Base-by-base conservation (phyloP, 2,329 filamentous ascomycete species). In the Clathrospora elynae region DNA sequence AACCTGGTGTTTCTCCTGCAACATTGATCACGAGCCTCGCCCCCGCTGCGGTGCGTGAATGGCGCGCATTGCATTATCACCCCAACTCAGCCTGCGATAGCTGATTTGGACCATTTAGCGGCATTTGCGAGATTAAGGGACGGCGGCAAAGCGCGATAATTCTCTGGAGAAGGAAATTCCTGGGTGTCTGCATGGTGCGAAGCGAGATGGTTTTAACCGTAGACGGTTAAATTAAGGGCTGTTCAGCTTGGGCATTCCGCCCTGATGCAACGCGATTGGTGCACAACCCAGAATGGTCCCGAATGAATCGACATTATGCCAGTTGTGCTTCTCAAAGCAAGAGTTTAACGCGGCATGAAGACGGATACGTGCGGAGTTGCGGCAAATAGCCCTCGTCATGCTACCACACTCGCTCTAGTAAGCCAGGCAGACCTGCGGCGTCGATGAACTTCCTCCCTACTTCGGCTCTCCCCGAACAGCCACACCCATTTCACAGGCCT, bases 31-130 rank as follows among this genome's bases (percentile, higher is more conserved):
- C 48, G 51, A 55, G 51, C 55, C 50, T 54, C 46, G 55, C 54
- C 58, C 57, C 59, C 39, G 55, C 56, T 59, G 53, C 53, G 51
- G 55, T 63, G 58, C 48, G 46, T 51, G 51, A 55, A 55, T 51
- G 54, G 53, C 55, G 53, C 50, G 57, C 52, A 53, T 53, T 61
- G 53, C 59, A 61, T 53, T 47, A 50, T 51, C 50, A 50, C 48
- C 35, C 32, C 35, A 34, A 44, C 37, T 39, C 46, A 37, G 41
- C 51, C 52, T 26, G 32, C 51, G 46, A 57, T 51, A 53, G 45
- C 41, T 53, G 16, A 25, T 42, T 41, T 45, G 23, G 37, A 43
- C 35, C 46, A 55, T 55, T 59, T 61, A 61, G 53, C 53, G 57
- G 53, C 46, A 47, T 53, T 56, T 40, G 20, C 12, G 24, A 22